These are phyloP conservation scores for Salix purpurea DNA, from an alignment of 345 rosid genomes.

Conservation along the genomic window DNA sequence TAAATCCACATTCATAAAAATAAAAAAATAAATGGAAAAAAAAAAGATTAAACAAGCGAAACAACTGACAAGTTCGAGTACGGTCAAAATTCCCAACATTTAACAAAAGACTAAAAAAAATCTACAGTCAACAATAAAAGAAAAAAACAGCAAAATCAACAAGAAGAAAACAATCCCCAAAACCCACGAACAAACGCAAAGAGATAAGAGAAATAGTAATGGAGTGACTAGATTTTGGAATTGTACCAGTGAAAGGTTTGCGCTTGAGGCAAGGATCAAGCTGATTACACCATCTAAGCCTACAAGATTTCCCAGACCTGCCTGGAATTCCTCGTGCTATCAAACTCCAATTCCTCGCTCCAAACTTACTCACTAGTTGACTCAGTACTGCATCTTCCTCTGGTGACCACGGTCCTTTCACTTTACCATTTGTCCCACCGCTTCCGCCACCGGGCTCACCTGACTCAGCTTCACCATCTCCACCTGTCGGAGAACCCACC, in stretches of 20 bases:
- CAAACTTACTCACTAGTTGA: slow-evolving; percentile 54
- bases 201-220: background rate
- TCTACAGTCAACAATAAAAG: background rate
- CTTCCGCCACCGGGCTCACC: slow-evolving; percentile 20
- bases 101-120: background rate
- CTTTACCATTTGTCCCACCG: slow-evolving; percentile 41
- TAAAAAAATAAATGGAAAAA: background rate
- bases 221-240: background rate
- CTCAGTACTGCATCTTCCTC: slow-evolving; percentile 68
- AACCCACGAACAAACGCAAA: background rate
- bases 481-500: slow-evolving; percentile 22
- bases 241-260: slow-evolving; percentile 68
- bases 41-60: background rate
- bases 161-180: background rate
- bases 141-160: background rate
- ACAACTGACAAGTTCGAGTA: background rate
- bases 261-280: slow-evolving; percentile 80
- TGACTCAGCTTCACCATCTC: slow-evolving; percentile 20
- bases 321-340: slow-evolving; percentile 81
- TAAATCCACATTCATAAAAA: background rate
- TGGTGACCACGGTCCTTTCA: slow-evolving; percentile 81
- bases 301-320: slow-evolving; percentile 80
- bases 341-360: slow-evolving; percentile 82
- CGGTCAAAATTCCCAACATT: background rate
- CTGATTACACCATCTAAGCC: slow-evolving; percentile 84